Evolutionary conservation across 192 early-diverging fungal genomes (phyloP), one percentile per base, ranked within the genome.

Genomic region (Linnemannia elongata): DNA sequence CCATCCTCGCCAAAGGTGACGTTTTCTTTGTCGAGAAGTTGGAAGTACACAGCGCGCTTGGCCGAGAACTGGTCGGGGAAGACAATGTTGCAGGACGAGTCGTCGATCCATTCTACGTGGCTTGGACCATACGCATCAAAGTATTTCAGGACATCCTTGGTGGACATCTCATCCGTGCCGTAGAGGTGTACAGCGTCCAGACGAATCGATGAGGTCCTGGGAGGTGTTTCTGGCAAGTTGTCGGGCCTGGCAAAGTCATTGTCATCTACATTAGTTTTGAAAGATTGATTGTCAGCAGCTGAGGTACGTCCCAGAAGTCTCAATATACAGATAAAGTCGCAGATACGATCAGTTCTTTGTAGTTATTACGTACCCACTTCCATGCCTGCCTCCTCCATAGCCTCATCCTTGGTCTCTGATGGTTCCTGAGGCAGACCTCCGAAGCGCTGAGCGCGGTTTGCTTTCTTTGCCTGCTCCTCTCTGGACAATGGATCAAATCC

Each of bases 101-200:
- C 90, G 69, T 91, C 81, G 20, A 91, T 88, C 90, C 90, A 91
- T 73, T 91, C 89, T 36, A 91, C 88, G 33, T 89, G 88, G 10
- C 80, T 74, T 12, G 89, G 80, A 15, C 82, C 77, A 41, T 82
- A 80, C 22, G 74, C 82, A 4, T 82, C 75, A 85, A 90, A 91
- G 74, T 91, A 91, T 2, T 66, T 71, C 55, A 84, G 76, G 24
- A 91, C 82, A 69, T 91, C 90, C 38, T 89, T 79, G 36, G 90
- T 91, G 30, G 83, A 84, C 90, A 91, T 91, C 0, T 88, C 89
- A 63, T 91, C 89, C 24, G 88, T 87, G 36, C 90, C 90, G 39
- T 83, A 83, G 44, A 91, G 69, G 74, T 89, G 78, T 0, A 91
- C 76, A 12, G 90, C 87, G 10, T 88, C 88, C 1, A 36, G 72